These are phyloP conservation scores for Calonectria multiphialidica DNA, from an alignment of 2,329 filamentous ascomycete genomes.

Conservation along the genomic window DNA sequence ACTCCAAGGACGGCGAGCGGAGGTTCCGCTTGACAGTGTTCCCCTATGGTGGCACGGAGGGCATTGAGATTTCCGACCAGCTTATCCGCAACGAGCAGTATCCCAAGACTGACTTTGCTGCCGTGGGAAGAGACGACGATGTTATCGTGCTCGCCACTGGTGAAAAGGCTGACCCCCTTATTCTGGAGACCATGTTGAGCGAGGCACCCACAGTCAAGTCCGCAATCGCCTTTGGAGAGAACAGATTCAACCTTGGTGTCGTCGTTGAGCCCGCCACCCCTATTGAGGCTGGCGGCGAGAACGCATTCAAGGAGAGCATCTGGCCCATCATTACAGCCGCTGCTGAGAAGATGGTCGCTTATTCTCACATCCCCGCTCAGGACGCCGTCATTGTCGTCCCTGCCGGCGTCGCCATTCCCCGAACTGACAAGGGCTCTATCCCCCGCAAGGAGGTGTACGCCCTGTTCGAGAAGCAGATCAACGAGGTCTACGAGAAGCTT, in stretches of 20 bases:
- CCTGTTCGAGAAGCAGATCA: slow-evolving; percentile 32
- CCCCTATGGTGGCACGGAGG: slow-evolving; percentile 43
- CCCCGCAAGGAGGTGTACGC: slow-evolving; percentile 36
- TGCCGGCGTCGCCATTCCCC: slow-evolving; percentile 24
- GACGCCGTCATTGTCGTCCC: slow-evolving; percentile 36
- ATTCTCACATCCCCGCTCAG: slow-evolving; percentile 32
- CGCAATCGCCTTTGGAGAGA: slow-evolving; percentile 36
- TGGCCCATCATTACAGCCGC: slow-evolving; percentile 33
- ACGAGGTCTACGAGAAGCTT: slow-evolving; percentile 29
- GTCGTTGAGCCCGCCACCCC: slow-evolving; percentile 35
- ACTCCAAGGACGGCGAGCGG: slow-evolving; percentile 29
- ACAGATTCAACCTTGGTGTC: slow-evolving; percentile 37
- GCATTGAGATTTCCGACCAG: slow-evolving; percentile 49
- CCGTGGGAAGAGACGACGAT: slow-evolving; percentile 49
- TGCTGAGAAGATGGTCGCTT: slow-evolving; percentile 33
- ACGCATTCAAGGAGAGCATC: slow-evolving; percentile 28
- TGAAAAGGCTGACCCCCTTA: slow-evolving; percentile 39
- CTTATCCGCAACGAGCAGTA: slow-evolving; percentile 44
- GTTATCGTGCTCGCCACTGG: slow-evolving; percentile 41
- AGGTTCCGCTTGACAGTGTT: slow-evolving; percentile 43
- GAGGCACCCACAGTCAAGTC: slow-evolving; percentile 31
- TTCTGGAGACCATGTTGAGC: slow-evolving; percentile 35
- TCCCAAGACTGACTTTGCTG: slow-evolving; percentile 40
- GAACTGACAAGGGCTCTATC: slow-evolving; percentile 42
- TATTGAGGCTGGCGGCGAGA: background rate